Conservation (phyloP, 2,329 filamentous ascomycete genomes). For the Diaporthe destruens region DNA sequence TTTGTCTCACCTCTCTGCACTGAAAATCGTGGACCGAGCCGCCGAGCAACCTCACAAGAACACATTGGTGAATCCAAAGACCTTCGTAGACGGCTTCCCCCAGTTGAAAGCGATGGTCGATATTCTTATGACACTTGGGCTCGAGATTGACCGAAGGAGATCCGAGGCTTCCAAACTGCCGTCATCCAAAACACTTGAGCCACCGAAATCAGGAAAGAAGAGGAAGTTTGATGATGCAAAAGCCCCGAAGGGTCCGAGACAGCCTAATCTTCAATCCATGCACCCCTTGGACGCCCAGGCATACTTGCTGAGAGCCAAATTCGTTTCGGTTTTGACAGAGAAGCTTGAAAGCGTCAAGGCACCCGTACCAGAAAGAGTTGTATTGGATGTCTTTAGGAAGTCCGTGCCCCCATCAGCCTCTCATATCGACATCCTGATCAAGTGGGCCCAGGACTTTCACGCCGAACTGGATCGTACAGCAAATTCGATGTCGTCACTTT, state of each 20-base stretch:
- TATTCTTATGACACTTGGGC: neutral
- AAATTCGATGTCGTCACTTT: neutral
- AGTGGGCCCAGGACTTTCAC: neutral
- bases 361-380: neutral
- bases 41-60: neutral
- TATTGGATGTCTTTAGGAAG: neutral
- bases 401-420: too few species aligned
- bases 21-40: neutral
- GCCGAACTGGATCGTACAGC: neutral
- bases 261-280: neutral
- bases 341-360: neutral
- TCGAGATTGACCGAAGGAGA: neutral
- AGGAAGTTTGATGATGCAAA: neutral
- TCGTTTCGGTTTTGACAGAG: neutral
- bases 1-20: neutral
- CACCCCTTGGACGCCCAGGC: neutral
- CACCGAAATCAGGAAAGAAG: neutral
- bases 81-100: neutral
- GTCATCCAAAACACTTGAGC: too few species aligned
- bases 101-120: conserved; percentile 14
- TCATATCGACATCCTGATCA: neutral
- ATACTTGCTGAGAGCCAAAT: neutral
- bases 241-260: neutral
- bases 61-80: conserved; percentile 13
- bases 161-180: neutral